Evolutionary conservation across 2,329 filamentous ascomycete genomes (phyloP), one percentile per base, ranked within the genome.

Genomic region (Sarocladium kiliense): DNA sequence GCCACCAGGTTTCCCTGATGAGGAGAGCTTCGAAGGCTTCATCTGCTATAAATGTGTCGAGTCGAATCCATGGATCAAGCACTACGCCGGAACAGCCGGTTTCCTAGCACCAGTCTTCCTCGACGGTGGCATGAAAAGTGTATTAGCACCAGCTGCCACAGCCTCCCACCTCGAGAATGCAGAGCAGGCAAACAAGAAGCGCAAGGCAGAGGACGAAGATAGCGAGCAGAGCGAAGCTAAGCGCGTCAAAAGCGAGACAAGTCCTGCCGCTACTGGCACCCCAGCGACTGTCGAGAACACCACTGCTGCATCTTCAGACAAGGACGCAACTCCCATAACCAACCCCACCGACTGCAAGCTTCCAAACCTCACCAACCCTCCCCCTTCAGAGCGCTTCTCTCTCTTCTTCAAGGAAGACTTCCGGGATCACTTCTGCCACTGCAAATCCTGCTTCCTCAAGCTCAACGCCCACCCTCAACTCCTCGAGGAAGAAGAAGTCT

Each of bases 21-120:
- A 97, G 63, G 91, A 96, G 26, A 85, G 88, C 27, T 99, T 99
- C 61, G 91, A 95, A 54, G 84, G 87, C 26, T 88, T 97, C 64
- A 80, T 99, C 36, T 99, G 94, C 75, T 96, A 94, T 76, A 95
- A 96, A 67, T 99, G 94, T 63, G 81, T 96, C 14, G 85, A 92
- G 39, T 84, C 91, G 1, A 84, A 91, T 62, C 89, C 91, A 0
- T 99, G 94, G 94, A 87, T 97, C 68, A 95, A 93, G 73, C 78
- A 79, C 59, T 97, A 97, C 66, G 91, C 89, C 5, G 87, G 88
- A 2, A 82, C 88, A 0, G 66, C 82, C 1, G 91, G 92, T 0
- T 97, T 99, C 64, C 75, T 97, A 0, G 77, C 83, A 0, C 81
- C 92, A 1, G 81, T 97, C 0, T 86, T 85, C 57, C 67, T 73